Evolutionary conservation across 768 basidiomycete genomes (phyloP), one percentile per base, ranked within the genome.

Genomic region (Trametes punicea): DNA sequence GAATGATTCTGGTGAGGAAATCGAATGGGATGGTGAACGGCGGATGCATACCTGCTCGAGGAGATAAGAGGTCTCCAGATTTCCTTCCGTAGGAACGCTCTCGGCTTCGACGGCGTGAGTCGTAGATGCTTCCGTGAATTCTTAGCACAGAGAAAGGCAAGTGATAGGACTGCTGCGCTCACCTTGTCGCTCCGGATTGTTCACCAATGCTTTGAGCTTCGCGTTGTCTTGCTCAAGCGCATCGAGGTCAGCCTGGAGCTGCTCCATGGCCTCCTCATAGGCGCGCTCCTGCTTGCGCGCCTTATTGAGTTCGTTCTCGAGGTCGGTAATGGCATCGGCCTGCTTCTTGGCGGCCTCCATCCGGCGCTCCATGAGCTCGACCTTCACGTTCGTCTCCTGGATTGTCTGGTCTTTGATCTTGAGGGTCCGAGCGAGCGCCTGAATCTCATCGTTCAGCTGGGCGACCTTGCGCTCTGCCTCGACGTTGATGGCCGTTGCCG

Each of bases 241-340:
- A 69, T 97, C 94, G 59, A 97, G 73, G 64, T 99, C 96, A 1
- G 84, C 81, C 67, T 96, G 93, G 9, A 98, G 71, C 65, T 93
- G 91, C 62, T 95, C 94, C 78, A 98, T 89, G 2, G 93, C 92
- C 64, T 96, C 93, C 68, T 93, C 90, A 64, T 95, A 91, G 29
- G 88, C 87, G 53, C 86, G 80, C 70, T 96, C 93, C 66, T 96
- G 90, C 70, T 93, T 90, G 71, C 84, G 82, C 3, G 85, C 83
- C 68, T 93, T 93, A 26, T 78, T 72, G 2, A 98, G 75, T 64
- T 95, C 88, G 29, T 68, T 72, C 73, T 98, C 94, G 18, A 98
- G 81, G 57, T 92, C 88, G 13, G 76, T 70, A 48, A 98, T 88
- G 6, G 80, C 74, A 53, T 98, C 96, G 4, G 87, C 85, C 72